Evolutionary conservation across 1,284 basidiomycete species (phyloP).

Genomic region (Cystobasidium sp.): DNA sequence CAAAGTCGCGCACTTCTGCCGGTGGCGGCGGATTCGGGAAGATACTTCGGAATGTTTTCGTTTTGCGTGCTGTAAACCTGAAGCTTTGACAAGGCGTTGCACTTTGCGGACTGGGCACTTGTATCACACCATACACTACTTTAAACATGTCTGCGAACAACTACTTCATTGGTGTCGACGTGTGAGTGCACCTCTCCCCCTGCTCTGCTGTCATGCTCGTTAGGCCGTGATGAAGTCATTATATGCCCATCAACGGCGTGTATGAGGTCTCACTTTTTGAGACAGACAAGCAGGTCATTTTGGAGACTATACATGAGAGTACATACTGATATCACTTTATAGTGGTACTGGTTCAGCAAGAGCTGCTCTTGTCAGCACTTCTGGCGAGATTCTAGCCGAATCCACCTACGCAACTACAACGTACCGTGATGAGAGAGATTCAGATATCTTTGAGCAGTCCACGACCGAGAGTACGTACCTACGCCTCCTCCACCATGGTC

Average conservation of each 20-base stretch:
- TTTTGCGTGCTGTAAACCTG: no score
- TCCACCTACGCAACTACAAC: conserved; percentile 78
- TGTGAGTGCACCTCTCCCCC: conserved; percentile 50
- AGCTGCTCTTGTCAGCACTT: conserved; percentile 76
- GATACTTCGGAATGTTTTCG: no score
- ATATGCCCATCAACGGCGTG: background rate
- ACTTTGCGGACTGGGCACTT: no score
- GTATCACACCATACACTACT: no score
- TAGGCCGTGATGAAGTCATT: background rate
- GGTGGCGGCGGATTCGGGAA: no score
- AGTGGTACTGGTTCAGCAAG: conserved; percentile 90
- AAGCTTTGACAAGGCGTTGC: no score
- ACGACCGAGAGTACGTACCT: conserved; percentile 54
- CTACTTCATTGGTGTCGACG: conserved; percentile 66
- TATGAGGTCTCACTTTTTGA: conserved; percentile 3
- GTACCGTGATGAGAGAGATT: conserved; percentile 80
- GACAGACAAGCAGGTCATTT: background rate
- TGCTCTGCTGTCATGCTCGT: no score
- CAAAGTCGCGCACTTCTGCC: no score
- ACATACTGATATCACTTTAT: background rate
- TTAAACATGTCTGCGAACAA: conserved; percentile 28
- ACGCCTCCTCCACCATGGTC: background rate
- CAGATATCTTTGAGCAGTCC: conserved; percentile 93
- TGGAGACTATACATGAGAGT: background rate
- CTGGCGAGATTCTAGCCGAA: conserved; percentile 78